Evolutionary conservation across 768 basidiomycete species (phyloP).

Genomic region (Trametes punicea): DNA sequence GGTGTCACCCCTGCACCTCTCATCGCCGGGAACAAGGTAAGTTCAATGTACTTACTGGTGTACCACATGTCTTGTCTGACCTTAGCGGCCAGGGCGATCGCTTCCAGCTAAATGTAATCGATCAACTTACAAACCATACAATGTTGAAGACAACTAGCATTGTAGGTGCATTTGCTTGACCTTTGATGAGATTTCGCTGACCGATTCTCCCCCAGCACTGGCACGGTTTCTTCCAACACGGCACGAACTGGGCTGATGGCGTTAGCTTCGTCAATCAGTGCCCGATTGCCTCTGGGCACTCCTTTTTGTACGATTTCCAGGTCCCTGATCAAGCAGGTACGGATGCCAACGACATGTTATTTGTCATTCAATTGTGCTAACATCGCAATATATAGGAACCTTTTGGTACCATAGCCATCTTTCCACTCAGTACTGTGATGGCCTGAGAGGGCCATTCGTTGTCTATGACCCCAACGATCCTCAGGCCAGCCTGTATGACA

Average conservation of each 20-base stretch:
- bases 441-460: conserved; percentile 35
- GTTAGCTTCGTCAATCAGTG: conserved; percentile 41
- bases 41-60: neutral
- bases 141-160: conserved; percentile 23
- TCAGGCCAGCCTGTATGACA: conserved; percentile 26
- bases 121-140: conserved; percentile 18
- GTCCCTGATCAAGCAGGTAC: conserved; percentile 26
- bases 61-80: neutral
- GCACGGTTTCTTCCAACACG: conserved; percentile 46
- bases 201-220: conserved; percentile 28
- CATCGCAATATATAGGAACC: conserved; percentile 17
- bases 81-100: conserved; percentile 10
- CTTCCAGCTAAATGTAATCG: conserved; percentile 23
- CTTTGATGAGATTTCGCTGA: neutral
- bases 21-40: conserved; percentile 20
- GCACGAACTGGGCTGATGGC: conserved; percentile 45
- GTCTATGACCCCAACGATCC: conserved; percentile 32
- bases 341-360: neutral
- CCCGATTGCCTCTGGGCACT: conserved; percentile 33
- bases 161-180: neutral
- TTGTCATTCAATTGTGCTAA: neutral
- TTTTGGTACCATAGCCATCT: conserved; percentile 43
- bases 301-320: conserved; percentile 39
- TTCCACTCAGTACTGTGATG: conserved; percentile 39
- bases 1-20: conserved; percentile 19